Base-by-base conservation (phyloP, 306 rosid genomes). In the Datisca glomerata region DNA sequence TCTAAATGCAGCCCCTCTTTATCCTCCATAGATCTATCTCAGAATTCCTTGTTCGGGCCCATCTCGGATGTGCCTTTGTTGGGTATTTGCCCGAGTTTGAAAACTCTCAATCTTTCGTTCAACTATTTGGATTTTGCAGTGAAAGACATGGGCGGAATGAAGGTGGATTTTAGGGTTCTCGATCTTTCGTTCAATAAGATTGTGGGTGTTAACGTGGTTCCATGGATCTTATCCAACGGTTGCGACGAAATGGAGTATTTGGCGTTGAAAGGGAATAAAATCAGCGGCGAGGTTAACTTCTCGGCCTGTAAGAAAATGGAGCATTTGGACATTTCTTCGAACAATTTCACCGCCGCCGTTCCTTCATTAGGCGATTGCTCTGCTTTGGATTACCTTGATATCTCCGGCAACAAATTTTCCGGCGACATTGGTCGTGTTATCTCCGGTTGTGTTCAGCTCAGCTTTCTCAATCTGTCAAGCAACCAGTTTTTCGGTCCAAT, bases 141-240 rank as follows among this genome's bases (percentile, higher is more conserved):
- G 21, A 57, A 55, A 12, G 64, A 40, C 12, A 0, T 3, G 49
- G 0, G 9, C 46, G 48, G 68, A 29, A 45, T 58, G 56, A 59
- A 12, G 8, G 65, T 75, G n/a, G 36, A 32, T 29, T 59, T 84
- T 18, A 43, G 45, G 27, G 53, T 59, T 3, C 68, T 81, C 0
- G 98, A 91, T 70, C 60, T 84, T 24, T 91, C 98, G 0, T 46
- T 40, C 70, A 91, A 91, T 60, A 71, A 60, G 60, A 43, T 84
- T 44, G 24, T 53, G 0, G 93, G 93, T 9, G 43, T 79, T 0
- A 54, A 16, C 15, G 23, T 71, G 17, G 40, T 81, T 11, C 60
- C 74, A 0, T 80, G 91, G 95, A 58, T 91, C 53, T 55, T 74
- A 11, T 60, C 72, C 17, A 11, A 38, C 2, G 73, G 73, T 1